Percentiles rank a stretch among this genome's conserved stretches.
Evolutionary conservation across 768 basidiomycete species (phyloP).

Genomic region (Tubosaeta brunneosetosa): DNA sequence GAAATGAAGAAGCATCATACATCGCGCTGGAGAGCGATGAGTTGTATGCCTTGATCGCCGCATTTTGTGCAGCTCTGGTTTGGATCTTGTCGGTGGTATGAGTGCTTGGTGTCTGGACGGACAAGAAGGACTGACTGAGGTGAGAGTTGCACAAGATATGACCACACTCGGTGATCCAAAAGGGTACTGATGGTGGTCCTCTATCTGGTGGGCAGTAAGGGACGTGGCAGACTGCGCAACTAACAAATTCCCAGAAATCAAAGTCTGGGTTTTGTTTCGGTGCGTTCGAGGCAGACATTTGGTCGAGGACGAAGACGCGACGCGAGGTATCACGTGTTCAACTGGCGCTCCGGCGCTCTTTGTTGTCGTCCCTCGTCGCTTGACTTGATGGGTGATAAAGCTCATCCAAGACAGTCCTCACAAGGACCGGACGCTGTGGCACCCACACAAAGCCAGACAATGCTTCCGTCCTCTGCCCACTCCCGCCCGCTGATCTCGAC

Average conservation of each 20-base stretch:
- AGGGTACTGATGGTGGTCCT: slow-evolving; percentile 57
- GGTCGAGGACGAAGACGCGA: slow-evolving; percentile 6
- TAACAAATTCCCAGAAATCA: slow-evolving; percentile 80
- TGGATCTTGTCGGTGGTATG: slow-evolving; percentile 41
- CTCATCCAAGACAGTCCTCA: background rate
- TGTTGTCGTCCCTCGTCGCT: background rate
- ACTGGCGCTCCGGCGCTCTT: background rate
- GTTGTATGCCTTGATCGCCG: slow-evolving; percentile 55
- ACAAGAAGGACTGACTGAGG: slow-evolving; percentile 50
- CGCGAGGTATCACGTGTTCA: slow-evolving; percentile 18
- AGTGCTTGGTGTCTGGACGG: background rate
- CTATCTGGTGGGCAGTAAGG: slow-evolving; percentile 52
- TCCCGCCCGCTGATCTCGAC: slow-evolving; percentile 32
- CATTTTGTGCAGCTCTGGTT: slow-evolving; percentile 76
- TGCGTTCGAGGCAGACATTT: slow-evolving; percentile 10
- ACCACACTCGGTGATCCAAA: slow-evolving; percentile 87
- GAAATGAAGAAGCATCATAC: slow-evolving; percentile 35
- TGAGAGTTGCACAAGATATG: slow-evolving; percentile 84
- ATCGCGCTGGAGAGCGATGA: slow-evolving; percentile 70
- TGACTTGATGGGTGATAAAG: background rate
- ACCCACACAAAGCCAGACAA: background rate
- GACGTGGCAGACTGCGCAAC: slow-evolving; percentile 65
- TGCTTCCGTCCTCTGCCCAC: background rate
- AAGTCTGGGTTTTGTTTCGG: slow-evolving; percentile 28
- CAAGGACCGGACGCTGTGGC: slow-evolving; percentile 3